Evolutionary conservation across 495 filamentous ascomycete species (phyloP).

Genomic region (Penicillium daleae): DNA sequence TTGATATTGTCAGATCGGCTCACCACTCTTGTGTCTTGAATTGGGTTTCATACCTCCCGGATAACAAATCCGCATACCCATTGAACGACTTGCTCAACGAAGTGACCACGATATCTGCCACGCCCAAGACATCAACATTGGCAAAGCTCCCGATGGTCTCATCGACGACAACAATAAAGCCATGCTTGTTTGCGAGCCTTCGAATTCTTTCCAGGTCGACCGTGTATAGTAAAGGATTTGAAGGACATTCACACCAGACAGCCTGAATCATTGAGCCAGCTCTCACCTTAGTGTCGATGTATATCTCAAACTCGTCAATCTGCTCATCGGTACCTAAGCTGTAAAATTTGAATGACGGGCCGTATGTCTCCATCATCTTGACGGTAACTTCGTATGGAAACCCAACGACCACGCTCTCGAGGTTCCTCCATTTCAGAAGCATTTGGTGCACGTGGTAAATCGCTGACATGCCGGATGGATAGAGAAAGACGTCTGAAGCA

Average conservation of each 20-base stretch:
- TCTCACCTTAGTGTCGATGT: slow-evolving; percentile 4
- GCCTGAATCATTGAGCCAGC: slow-evolving; percentile 32
- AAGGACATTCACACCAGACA: slow-evolving; percentile 40
- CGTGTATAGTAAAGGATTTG: slow-evolving; percentile 49
- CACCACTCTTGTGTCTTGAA: too few relatives aligned
- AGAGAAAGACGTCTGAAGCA: slow-evolving; percentile 45
- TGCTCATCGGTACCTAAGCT: slow-evolving; percentile 32
- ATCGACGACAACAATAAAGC: slow-evolving; percentile 51
- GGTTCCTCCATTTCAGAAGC: slow-evolving; percentile 7
- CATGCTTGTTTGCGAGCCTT: slow-evolving; percentile 42
- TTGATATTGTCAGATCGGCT: not conserved
- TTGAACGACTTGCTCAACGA: slow-evolving; percentile 41
- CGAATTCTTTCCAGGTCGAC: slow-evolving; percentile 47
- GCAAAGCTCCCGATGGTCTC: slow-evolving; percentile 54
- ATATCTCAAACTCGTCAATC: slow-evolving; percentile 41
- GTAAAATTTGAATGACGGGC: slow-evolving; percentile 36
- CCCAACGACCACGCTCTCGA: slow-evolving; percentile 24
- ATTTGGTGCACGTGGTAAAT: slow-evolving; percentile 30
- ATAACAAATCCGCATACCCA: slow-evolving; percentile 36
- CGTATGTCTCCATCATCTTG: slow-evolving; percentile 29
- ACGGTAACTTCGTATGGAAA: slow-evolving; percentile 39
- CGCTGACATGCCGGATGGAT: slow-evolving; percentile 52
- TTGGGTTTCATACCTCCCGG: slow-evolving; percentile 23
- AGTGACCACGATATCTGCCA: slow-evolving; percentile 34
- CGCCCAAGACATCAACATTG: slow-evolving; percentile 45